Percentiles rank a stretch among this genome's conserved stretches.
Conservation (phyloP, 768 basidiomycete genomes). For the Suillus paluster region DNA sequence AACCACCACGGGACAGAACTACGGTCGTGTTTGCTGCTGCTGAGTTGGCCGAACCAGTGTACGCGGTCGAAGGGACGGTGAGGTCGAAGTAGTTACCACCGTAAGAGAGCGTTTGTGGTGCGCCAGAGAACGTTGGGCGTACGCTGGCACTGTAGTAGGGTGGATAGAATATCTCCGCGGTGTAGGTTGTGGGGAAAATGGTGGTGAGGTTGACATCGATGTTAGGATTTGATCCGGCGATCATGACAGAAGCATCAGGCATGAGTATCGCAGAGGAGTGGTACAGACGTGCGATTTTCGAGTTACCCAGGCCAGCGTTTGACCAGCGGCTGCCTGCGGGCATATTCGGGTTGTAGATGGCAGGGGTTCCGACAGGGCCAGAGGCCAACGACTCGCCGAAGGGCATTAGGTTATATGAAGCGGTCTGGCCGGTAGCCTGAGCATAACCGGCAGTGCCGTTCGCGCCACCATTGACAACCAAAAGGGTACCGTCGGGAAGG, state of each 20-base stretch:
- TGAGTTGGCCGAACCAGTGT: conserved; percentile 64
- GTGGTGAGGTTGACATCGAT: conserved; percentile 73
- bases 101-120: conserved; percentile 80
- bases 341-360: conserved; percentile 80
- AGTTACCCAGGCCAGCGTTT: conserved; percentile 60
- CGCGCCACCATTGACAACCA: conserved; percentile 79
- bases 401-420: conserved; percentile 58
- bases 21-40: conserved; percentile 79
- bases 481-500: conserved; percentile 77
- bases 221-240: conserved; percentile 95
- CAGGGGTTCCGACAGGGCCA: conserved; percentile 78
- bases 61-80: conserved; percentile 65
- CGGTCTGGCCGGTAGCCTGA: conserved; percentile 50
- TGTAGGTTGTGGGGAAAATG: conserved; percentile 76
- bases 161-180: conserved; percentile 90
- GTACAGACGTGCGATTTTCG: conserved; percentile 80
- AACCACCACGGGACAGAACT: conserved; percentile 81
- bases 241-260: conserved; percentile 82
- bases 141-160: conserved; percentile 74
- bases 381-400: conserved; percentile 76
- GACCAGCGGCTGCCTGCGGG: conserved; percentile 78
- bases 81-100: conserved; percentile 85
- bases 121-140: conserved; percentile 70
- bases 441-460: conserved; percentile 93
- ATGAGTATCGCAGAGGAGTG: conserved; percentile 92